phyloP scores from a whole-genome alignment of 805 yeast genomes.

The Candida xyloterini region DNA sequence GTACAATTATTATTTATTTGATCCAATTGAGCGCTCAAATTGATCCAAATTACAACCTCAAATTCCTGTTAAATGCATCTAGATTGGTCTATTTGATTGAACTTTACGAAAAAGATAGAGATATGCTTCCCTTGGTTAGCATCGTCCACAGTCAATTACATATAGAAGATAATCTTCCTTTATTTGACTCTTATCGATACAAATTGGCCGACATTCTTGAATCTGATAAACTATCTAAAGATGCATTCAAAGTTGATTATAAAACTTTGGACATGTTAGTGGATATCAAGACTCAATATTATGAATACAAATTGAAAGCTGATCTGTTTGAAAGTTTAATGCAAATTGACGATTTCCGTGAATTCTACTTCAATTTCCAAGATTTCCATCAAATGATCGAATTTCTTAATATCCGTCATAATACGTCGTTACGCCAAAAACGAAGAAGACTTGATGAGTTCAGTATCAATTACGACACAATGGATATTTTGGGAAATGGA shows the following conservation, averaged over 20 bases:
- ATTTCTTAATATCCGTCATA: constrained; percentile 8
- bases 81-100: constrained; percentile 22
- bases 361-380: constrained; percentile 9
- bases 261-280: constrained; percentile 7
- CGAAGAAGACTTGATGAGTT: constrained; percentile 14
- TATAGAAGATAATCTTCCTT: constrained; percentile 6
- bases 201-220: constrained; percentile 15
- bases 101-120: constrained; percentile 20
- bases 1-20: constrained; percentile 21
- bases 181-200: constrained; percentile 22
- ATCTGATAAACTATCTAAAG: constrained; percentile 6
- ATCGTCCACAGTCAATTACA: constrained; percentile 16
- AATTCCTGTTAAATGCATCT: constrained; percentile 23
- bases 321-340: constrained; percentile 1
- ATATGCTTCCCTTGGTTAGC: constrained; percentile 16
- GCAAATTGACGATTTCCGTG: constrained; percentile 5
- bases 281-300: constrained; percentile 12
- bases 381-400: constrained; percentile 12
- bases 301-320: constrained; percentile 6
- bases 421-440: constrained; percentile 3
- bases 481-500: constrained; percentile 11
- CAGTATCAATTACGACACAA: constrained; percentile 7
- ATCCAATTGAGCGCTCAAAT: constrained; percentile 16
- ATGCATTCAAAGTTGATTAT: constrained; percentile 17
- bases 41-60: constrained; percentile 19